Evolutionary conservation across 176 grass and related monocot genomes (phyloP), one percentile per base, ranked within the genome.

Genomic region (Eleusine coracana): DNA sequence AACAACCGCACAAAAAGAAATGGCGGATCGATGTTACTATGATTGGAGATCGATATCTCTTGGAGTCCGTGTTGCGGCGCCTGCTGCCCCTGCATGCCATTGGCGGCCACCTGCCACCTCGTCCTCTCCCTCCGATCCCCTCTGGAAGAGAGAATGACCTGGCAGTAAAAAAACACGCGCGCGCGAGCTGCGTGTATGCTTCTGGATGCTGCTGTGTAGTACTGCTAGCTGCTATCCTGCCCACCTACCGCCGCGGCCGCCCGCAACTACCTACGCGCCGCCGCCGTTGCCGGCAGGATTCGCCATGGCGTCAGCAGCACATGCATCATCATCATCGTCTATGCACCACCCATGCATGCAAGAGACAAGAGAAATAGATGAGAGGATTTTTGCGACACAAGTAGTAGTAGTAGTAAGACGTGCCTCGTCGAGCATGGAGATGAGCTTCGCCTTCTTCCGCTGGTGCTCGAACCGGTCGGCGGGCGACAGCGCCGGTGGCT

Each of bases 351-450:
- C 84, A 71, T 83, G 61, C 75, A 86, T 81, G 83, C 67, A 70
- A 27, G 75, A 48, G 27, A 58, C 37, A 65, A 54, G 42, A 80
- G 71, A 48, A 20, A 37, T 28, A 5, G 2, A 17, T 29, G 46
- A 79, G 7, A 14, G 14, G 36, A 31, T 31, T 10, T 10, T 28
- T 17, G 27, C 58, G 56, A 59, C 48, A 61, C 12, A 34, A 34
- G 31, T 34, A 34, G 31, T 34, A 38, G 45, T 25, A 61, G 40
- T 68, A 17, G 45, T 25, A 54, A 54, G 77, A 95, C 92, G 84
- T 98, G 85, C 96, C 96, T 98, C 93, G 79, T 98, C 96, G 71
- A 98, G 91, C 93, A 98, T 96, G 89, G 96, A 93, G 84, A 96
- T 86, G 69, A 98, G 90, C 85, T 98, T 98, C 71, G 93, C 87